Percentiles rank a stretch among this genome's conserved stretches.
Conservation (phyloP, 2,329 filamentous ascomycete species). For the Curvularia verruculosa region DNA sequence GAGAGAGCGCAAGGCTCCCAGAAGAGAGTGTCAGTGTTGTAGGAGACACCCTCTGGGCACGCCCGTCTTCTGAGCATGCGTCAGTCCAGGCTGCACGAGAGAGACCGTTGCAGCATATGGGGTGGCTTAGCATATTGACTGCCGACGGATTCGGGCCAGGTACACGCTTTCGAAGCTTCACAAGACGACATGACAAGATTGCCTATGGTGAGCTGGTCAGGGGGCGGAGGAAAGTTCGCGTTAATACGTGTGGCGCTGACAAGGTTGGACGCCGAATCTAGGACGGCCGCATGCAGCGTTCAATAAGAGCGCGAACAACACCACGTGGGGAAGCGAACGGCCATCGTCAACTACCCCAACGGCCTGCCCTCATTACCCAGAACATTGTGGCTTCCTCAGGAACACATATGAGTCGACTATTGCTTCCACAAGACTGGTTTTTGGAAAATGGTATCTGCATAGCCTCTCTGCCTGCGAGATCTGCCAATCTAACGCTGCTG, state of each 20-base stretch:
- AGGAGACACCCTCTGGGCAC: conserved; percentile 18
- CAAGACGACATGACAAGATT: conserved; percentile 11
- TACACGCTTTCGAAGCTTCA: conserved; percentile 15
- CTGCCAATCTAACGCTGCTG: background rate
- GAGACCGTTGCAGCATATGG: conserved; percentile 14
- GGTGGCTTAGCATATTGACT: conserved; percentile 26
- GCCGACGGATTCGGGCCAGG: conserved; percentile 12
- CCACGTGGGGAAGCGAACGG: conserved; percentile 33
- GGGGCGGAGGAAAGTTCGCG: conserved; percentile 11
- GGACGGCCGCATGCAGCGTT: conserved; percentile 4
- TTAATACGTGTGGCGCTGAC: conserved; percentile 22
- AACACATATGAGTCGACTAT: background rate
- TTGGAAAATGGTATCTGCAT: background rate
- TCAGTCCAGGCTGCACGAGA: conserved; percentile 18
- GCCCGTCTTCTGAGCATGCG: conserved; percentile 4
- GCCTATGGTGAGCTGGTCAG: conserved; percentile 7
- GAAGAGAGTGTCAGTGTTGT: conserved; percentile 11
- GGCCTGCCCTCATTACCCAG: background rate
- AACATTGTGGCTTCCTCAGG: conserved; percentile 3
- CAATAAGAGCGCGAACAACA: conserved; percentile 28
- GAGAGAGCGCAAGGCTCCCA: conserved; percentile 24
- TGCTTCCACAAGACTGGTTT: background rate
- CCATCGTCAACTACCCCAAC: conserved; percentile 12
- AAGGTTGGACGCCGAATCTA: conserved; percentile 11
- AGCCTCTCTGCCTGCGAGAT: background rate